A percentile compares a stretch with the other conserved stretches of the same genome.
Conservation (phyloP, 495 filamentous ascomycete genomes). For the Hypoxylon rickii region DNA sequence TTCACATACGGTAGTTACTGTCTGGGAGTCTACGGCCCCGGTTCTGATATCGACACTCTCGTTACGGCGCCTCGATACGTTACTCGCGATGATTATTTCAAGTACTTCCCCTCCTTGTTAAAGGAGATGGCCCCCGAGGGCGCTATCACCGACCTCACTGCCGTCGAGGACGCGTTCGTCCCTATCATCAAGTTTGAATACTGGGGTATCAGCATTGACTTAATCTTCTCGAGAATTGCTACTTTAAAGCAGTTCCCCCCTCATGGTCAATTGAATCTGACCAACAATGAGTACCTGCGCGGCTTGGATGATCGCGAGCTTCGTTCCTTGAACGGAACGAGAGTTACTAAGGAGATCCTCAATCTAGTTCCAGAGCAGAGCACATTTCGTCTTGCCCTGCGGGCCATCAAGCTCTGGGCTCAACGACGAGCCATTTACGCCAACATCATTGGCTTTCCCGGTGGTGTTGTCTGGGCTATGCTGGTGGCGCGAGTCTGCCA, state of each 20-base stretch:
- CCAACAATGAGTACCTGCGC: constrained; percentile 80
- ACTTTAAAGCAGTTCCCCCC: constrained; percentile 69
- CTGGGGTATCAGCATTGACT: constrained; percentile 87
- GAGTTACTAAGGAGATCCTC: constrained; percentile 90
- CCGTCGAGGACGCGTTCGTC: constrained; percentile 86
- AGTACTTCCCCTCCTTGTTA: constrained; percentile 78
- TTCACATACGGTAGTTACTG: constrained; percentile 95
- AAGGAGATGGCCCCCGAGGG: constrained; percentile 70
- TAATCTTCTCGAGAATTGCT: constrained; percentile 85
- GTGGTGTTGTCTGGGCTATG: constrained; percentile 98
- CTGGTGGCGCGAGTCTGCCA: constrained; percentile 94
- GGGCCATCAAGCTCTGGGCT: constrained; percentile 95
- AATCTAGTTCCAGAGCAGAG: constrained; percentile 84
- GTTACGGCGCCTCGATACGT: constrained; percentile 89
- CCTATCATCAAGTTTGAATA: constrained; percentile 96
- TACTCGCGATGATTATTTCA: constrained; percentile 85
- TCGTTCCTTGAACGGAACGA: constrained; percentile 87
- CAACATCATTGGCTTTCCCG: constrained; percentile 94
- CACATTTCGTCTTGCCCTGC: constrained; percentile 83
- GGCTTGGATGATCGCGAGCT: constrained; percentile 85
- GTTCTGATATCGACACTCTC: constrained; percentile 96
- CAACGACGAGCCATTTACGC: constrained; percentile 91
- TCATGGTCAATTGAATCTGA: constrained; percentile 66
- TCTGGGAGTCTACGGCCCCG: constrained; percentile 90
- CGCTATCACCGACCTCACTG: constrained; percentile 82